Evolutionary conservation across 169 alveolate genomes (phyloP).

Genomic region (Plasmodium cynomolgi): DNA sequence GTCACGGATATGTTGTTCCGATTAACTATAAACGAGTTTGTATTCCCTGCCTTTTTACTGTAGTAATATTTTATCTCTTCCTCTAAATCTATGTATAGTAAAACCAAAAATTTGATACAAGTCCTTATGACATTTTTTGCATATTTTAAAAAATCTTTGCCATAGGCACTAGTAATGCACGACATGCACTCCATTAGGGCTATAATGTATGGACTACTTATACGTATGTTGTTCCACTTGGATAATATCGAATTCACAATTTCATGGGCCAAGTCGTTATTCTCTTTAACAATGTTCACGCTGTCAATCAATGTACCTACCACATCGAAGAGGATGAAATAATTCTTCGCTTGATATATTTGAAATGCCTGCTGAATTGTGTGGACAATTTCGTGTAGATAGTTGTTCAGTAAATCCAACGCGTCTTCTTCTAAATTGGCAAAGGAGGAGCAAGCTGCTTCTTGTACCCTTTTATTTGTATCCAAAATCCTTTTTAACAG

Average conservation of each 20-base stretch:
- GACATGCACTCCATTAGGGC: constrained; percentile 76
- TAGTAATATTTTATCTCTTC: constrained; percentile 72
- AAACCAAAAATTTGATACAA: constrained; percentile 61
- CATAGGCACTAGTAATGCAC: constrained; percentile 75
- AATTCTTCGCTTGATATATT: constrained; percentile 85
- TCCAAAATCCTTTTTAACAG: constrained; percentile 87
- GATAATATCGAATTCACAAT: constrained; percentile 52
- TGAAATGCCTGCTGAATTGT: constrained; percentile 85
- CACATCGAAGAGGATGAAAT: constrained; percentile 88
- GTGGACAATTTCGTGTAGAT: constrained; percentile 82
- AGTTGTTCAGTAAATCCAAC: constrained; percentile 79
- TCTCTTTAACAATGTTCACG: constrained; percentile 75
- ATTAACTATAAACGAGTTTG: constrained; percentile 45
- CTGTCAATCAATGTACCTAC: constrained; percentile 85
- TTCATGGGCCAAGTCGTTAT: constrained; percentile 69
- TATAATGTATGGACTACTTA: constrained; percentile 66
- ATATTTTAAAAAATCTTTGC: constrained; percentile 72
- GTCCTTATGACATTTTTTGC: constrained; percentile 73
- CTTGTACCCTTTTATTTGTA: constrained; percentile 93
- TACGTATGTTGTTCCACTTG: constrained; percentile 58
- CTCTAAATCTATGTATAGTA: constrained; percentile 73
- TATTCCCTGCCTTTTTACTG: constrained; percentile 21
- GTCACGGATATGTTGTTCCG: constrained; percentile 60
- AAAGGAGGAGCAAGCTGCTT: constrained; percentile 94
- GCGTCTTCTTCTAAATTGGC: constrained; percentile 91